phyloP scores from a whole-genome alignment of 805 yeast species.

The Metschnikowia kunwiensis region DNA sequence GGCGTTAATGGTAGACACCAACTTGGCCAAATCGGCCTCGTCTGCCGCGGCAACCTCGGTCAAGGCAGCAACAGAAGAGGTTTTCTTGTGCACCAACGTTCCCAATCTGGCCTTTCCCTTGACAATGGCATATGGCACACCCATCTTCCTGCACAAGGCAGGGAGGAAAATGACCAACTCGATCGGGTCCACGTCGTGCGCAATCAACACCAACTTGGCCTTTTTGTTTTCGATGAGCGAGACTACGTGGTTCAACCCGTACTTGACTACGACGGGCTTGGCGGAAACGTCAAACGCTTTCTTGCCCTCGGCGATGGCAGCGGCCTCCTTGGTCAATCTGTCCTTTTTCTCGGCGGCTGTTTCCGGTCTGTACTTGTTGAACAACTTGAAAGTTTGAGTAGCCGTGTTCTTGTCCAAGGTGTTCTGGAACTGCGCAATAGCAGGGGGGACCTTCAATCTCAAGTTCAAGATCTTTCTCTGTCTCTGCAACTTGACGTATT shows the following conservation, averaged over 20 bases:
- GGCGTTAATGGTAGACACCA: conserved; percentile 88
- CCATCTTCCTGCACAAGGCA: conserved; percentile 98
- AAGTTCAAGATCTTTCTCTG: conserved; percentile 93
- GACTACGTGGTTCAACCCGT: conserved; percentile 99
- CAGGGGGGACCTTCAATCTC: conserved; percentile 99
- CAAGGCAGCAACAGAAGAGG: conserved; percentile 94
- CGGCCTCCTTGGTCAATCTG: conserved; percentile 98
- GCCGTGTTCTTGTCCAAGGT: conserved; percentile 99
- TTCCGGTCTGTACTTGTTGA: conserved; percentile 99
- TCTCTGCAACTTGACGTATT: conserved; percentile 96
- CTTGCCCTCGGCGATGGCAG: conserved; percentile 98
- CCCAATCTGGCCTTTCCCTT: conserved; percentile 99
- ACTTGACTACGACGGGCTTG: conserved; percentile 95
- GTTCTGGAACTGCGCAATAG: conserved; percentile 94
- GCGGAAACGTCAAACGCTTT: conserved; percentile 93
- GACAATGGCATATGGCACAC: conserved; percentile 97
- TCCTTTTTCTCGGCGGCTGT: conserved; percentile 96
- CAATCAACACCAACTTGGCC: conserved; percentile 94
- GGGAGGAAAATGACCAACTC: conserved; percentile 97
- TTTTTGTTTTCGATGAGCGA: conserved; percentile 96
- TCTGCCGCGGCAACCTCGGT: conserved; percentile 94
- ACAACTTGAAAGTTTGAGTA: conserved; percentile 91
- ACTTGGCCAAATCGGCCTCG: conserved; percentile 89
- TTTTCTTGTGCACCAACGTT: conserved; percentile 94
- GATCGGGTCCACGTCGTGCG: conserved; percentile 98